These are phyloP conservation scores for Globisporangium takayamanum DNA, from an alignment of 352 stramenopile genomes.

Conservation along the genomic window DNA sequence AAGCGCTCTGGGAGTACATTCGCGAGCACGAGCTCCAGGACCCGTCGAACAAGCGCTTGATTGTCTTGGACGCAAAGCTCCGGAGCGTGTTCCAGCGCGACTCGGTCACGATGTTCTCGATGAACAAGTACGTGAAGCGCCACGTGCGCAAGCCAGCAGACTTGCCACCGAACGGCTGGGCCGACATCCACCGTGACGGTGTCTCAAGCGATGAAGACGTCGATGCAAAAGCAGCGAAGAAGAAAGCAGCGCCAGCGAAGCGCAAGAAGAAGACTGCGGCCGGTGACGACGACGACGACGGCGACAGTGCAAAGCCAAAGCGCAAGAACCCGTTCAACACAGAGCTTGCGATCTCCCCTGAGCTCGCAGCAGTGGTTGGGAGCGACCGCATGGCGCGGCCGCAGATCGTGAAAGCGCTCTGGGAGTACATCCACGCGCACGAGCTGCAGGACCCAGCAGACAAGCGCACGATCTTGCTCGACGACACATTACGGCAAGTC, in stretches of 20 bases:
- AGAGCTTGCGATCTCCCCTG: slow-evolving; percentile 70
- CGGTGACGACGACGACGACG: slow-evolving; percentile 30
- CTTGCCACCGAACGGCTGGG: slow-evolving; percentile 56
- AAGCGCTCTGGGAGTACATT: slow-evolving; percentile 96
- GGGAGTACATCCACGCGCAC: slow-evolving; percentile 95
- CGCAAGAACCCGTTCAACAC: slow-evolving; percentile 63
- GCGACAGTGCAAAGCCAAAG: slow-evolving; percentile 45
- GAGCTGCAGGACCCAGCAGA: slow-evolving; percentile 93
- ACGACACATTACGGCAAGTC: slow-evolving; percentile 78
- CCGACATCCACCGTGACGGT: slow-evolving; percentile 67
- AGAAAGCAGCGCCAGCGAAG: slow-evolving; percentile 49
- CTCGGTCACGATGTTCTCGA: slow-evolving; percentile 84
- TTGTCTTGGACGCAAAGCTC: slow-evolving; percentile 88
- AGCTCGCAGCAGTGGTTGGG: slow-evolving; percentile 72
- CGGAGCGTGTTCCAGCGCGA: slow-evolving; percentile 72
- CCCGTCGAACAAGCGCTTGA: slow-evolving; percentile 91
- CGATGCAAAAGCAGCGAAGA: slow-evolving; percentile 50
- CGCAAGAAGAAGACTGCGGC: slow-evolving; percentile 34
- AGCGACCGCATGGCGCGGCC: slow-evolving; percentile 81
- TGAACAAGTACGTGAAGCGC: slow-evolving; percentile 88
- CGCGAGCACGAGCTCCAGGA: slow-evolving; percentile 93
- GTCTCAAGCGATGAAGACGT: slow-evolving; percentile 79
- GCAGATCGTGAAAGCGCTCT: slow-evolving; percentile 92
- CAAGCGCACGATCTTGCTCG: slow-evolving; percentile 90
- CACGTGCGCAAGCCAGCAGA: slow-evolving; percentile 74